These are phyloP conservation scores for Tuber umbilicatum DNA, from an alignment of 495 filamentous ascomycete genomes.

Conservation along the genomic window DNA sequence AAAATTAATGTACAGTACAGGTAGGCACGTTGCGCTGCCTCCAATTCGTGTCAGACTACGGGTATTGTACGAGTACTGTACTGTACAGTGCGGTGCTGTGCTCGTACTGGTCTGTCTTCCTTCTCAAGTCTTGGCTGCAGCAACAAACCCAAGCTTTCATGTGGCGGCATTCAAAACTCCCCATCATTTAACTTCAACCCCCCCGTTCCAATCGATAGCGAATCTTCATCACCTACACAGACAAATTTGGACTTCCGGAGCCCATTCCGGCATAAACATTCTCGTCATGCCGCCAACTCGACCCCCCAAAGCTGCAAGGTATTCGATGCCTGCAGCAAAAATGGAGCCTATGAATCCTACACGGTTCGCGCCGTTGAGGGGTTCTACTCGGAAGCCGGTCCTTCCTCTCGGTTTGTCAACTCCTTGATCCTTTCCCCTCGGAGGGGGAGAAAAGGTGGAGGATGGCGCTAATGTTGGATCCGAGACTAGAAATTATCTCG, in stretches of 20 bases:
- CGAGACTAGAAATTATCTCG: conserved; percentile 68
- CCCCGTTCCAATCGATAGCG: background rate
- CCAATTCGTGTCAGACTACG: too few species aligned
- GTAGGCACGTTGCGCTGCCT: too few species aligned
- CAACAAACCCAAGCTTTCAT: background rate
- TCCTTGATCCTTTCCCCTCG: background rate
- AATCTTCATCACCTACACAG: background rate
- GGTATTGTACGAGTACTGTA: too few species aligned
- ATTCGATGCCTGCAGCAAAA: conserved; percentile 31
- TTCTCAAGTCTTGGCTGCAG: background rate
- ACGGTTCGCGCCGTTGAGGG: background rate
- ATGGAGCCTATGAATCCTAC: conserved; percentile 19
- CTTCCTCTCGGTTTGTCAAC: background rate
- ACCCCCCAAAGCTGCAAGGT: conserved; percentile 19
- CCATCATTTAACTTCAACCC: background rate
- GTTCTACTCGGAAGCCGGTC: background rate
- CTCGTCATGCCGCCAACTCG: conserved; percentile 24
- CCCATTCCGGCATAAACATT: conserved; percentile 9
- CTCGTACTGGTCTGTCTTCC: too few species aligned
- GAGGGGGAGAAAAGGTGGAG: background rate
- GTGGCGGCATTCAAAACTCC: conserved; percentile 3
- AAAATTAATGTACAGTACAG: too few species aligned
- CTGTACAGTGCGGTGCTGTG: too few species aligned
- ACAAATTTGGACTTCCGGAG: background rate
- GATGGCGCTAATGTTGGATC: background rate